Evolutionary conservation across 1,139 yeast species (phyloP).

Genomic region (Blastobotrys raffinosifermentans): DNA sequence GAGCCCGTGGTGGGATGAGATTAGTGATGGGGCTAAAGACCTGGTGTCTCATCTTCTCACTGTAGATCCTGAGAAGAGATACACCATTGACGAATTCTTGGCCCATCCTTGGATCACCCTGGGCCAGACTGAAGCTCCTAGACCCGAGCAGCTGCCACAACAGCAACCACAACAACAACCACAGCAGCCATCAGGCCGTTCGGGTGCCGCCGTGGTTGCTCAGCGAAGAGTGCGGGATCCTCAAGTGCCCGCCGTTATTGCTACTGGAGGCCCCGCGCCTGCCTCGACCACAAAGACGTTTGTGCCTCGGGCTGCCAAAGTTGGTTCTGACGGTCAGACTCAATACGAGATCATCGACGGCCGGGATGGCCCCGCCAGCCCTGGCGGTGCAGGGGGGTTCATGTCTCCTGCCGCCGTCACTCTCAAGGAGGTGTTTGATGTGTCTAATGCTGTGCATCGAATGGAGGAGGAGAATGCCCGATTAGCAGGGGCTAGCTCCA

Average conservation of each 20-base stretch:
- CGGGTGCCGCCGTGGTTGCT: neutral
- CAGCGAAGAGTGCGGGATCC: neutral
- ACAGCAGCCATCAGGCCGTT: no score
- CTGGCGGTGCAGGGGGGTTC: conserved; percentile 23
- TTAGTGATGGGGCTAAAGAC: conserved; percentile 68
- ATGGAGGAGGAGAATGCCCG: conserved; percentile 78
- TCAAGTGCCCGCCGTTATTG: neutral
- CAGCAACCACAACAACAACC: conserved; percentile 6
- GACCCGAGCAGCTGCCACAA: conserved; percentile 8
- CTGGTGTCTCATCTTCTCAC: conserved; percentile 73
- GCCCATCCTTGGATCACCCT: conserved; percentile 76
- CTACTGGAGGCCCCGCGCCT: neutral
- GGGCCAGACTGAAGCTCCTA: conserved; percentile 8
- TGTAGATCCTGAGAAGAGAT: conserved; percentile 73
- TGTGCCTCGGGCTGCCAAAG: neutral
- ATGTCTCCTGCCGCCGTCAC: conserved; percentile 91
- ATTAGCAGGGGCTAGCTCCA: conserved; percentile 16
- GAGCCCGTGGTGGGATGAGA: conserved; percentile 97
- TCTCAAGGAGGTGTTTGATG: conserved; percentile 90
- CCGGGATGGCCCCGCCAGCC: conserved; percentile 15
- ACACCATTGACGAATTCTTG: conserved; percentile 70
- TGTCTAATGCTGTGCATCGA: conserved; percentile 90
- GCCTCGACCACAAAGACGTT: conserved; percentile 1
- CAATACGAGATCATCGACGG: conserved; percentile 1
- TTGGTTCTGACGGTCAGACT: conserved; percentile 1